phyloP scores from a whole-genome alignment of 208 protist genomes.

The Crithidia fasciculata region DNA sequence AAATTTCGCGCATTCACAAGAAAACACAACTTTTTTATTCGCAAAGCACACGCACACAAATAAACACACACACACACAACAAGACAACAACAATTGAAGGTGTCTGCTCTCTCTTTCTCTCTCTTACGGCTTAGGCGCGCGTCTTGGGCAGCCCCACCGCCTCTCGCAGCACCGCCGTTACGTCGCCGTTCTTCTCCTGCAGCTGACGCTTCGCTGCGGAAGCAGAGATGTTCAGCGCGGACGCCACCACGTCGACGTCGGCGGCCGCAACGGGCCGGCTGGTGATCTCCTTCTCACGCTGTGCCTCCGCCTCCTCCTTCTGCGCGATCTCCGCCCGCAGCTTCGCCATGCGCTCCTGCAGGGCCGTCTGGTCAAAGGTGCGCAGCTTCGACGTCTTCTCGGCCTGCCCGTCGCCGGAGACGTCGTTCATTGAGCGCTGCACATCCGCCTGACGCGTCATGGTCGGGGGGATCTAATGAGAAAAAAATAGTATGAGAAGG shows the following conservation, averaged over 20 bases:
- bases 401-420: conserved; percentile 47
- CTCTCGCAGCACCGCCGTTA: conserved; percentile 64
- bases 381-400: conserved; percentile 77
- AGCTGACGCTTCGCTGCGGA: conserved; percentile 49
- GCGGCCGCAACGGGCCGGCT: conserved; percentile 44
- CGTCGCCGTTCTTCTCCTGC: conserved; percentile 66
- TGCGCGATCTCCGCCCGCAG: conserved; percentile 64
- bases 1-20: too few species aligned
- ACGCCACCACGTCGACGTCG: conserved; percentile 60
- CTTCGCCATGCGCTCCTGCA: conserved; percentile 74
- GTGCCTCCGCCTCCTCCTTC: conserved; percentile 64
- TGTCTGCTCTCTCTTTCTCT: not conserved
- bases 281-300: conserved; percentile 55
- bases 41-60: too few species aligned
- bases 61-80: not conserved
- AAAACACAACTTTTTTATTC: too few species aligned
- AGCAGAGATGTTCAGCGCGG: conserved; percentile 40
- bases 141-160: conserved; percentile 67
- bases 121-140: conserved; percentile 23
- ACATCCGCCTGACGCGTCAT: conserved; percentile 80
- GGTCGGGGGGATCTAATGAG: not conserved
- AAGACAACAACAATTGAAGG: not conserved
- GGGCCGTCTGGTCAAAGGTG: conserved; percentile 72
- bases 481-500: not conserved
- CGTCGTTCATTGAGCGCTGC: conserved; percentile 78